Evolutionary conservation across 345 rosid genomes (phyloP), one percentile per base, ranked within the genome.

Genomic region (Eucalyptus microcorys): DNA sequence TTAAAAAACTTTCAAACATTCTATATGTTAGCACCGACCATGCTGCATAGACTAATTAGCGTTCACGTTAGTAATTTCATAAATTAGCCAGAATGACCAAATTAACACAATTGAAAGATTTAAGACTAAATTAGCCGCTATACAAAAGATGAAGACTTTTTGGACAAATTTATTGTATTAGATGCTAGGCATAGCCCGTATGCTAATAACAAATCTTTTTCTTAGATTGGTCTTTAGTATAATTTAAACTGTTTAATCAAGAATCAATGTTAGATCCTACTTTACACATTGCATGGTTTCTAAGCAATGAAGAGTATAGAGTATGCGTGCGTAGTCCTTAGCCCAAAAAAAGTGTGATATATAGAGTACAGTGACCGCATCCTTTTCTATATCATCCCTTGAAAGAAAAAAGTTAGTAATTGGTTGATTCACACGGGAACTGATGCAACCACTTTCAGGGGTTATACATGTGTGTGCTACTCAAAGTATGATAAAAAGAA

Each of bases 21-120:
- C 6, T 27, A 10, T 27, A 27, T 12, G 32, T 5, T 2, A 27
- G 4, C 14, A 30, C 1, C 32, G 0, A 27, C 15, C 32, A 5
- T 24, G 0, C 1, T 0, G 1, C 4, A 3, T 59, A 27, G 7
- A 27, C 14, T 5, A 0, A 30, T 4, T 30, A 59, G 4, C 0
- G 0, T 59, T 14, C 15, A 27, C 0, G 7, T 27, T 6, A 59
- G 2, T 6, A 27, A 59, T 59, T 59, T 27, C 32, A 52, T 52
- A 52, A 52, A 19, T 52, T 52, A 52, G 24, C 8, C 0, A 7
- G 10, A 52, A 19, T 52, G 24, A 52, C 9, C 2, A 59, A 59
- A 59, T 59, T 59, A 5, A 27, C 0, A 26, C 16, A 59, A 27
- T 59, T 5, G 4, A 59, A 59, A 59, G 0, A 4, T 59, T 26